These are phyloP conservation scores for Chloropicon primus DNA, from an alignment of 139 green algal species.

Conservation along the genomic window DNA sequence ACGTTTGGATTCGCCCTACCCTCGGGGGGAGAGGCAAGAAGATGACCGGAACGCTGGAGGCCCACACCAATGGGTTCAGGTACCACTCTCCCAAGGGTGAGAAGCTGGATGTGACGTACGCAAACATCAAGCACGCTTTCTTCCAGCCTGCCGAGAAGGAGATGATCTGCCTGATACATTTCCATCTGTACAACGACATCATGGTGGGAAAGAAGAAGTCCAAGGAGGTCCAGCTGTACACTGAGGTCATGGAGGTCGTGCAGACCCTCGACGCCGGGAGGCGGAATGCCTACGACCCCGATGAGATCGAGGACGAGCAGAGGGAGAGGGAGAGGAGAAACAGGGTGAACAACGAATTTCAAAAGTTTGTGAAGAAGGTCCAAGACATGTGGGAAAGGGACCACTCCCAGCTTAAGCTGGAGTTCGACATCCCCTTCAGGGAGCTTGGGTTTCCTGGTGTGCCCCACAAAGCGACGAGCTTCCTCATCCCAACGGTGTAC, in stretches of 20 bases:
- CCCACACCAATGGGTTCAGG: slow-evolving; percentile 92
- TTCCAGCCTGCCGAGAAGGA: slow-evolving; percentile 76
- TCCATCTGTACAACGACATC: slow-evolving; percentile 95
- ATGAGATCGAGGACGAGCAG: slow-evolving; percentile 99
- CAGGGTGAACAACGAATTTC: slow-evolving; percentile 78
- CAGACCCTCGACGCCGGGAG: slow-evolving; percentile 80
- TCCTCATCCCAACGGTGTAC: slow-evolving; percentile 89
- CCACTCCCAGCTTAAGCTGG: slow-evolving; percentile 62
- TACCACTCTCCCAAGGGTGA: slow-evolving; percentile 76
- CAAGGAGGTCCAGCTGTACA: slow-evolving; percentile 93
- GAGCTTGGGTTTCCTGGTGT: slow-evolving; percentile 91
- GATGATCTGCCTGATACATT: slow-evolving; percentile 94
- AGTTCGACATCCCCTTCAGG: slow-evolving; percentile 96
- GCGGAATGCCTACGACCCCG: slow-evolving; percentile 76
- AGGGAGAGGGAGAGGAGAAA: slow-evolving; percentile 81
- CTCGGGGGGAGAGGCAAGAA: slow-evolving; percentile 82
- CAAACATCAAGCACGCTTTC: slow-evolving; percentile 97
- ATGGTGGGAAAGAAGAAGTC: slow-evolving; percentile 99
- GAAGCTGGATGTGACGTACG: slow-evolving; percentile 87
- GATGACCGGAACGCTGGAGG: slow-evolving; percentile 77
- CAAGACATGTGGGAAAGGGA: slow-evolving; percentile 28
- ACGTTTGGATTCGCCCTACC: slow-evolving; percentile 85
- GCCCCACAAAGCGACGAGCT: slow-evolving; percentile 56
- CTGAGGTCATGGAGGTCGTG: slow-evolving; percentile 85
- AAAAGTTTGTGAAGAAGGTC: slow-evolving; percentile 51